Conservation (phyloP, 192 early-diverging fungal genomes). For the Linnemannia zychae region DNA sequence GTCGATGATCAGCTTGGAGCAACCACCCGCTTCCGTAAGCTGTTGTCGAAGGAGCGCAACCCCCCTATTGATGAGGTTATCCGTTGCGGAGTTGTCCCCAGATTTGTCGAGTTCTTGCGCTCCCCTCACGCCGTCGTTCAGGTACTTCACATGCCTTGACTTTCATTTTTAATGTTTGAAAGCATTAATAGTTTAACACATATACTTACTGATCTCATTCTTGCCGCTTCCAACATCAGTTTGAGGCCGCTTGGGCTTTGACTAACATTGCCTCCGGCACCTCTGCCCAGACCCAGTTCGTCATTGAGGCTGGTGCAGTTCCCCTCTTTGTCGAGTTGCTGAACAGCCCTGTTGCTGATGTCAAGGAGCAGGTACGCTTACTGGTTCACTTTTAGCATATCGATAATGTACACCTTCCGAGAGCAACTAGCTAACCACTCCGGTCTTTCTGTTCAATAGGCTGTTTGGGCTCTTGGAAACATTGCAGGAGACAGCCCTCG, state of each 20-base stretch:
- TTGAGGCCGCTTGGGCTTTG: slow-evolving; percentile 99
- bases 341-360: slow-evolving; percentile 85
- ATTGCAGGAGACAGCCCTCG: slow-evolving; percentile 97
- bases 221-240: slow-evolving; percentile 62
- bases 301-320: slow-evolving; percentile 92
- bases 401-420: neutral
- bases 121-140: slow-evolving; percentile 90
- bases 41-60: slow-evolving; percentile 94
- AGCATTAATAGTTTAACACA: neutral
- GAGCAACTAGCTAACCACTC: neutral
- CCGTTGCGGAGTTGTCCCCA: slow-evolving; percentile 90
- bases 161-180: too few relatives aligned
- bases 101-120: slow-evolving; percentile 94
- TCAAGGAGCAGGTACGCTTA: slow-evolving; percentile 87
- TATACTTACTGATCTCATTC: neutral
- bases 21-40: slow-evolving; percentile 93
- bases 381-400: neutral
- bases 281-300: slow-evolving; percentile 94
- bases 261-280: slow-evolving; percentile 99
- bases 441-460: slow-evolving; percentile 56
- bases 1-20: slow-evolving; percentile 84
- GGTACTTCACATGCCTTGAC: slow-evolving; percentile 54
- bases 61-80: slow-evolving; percentile 99
- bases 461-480: slow-evolving; percentile 99
- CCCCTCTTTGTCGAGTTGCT: slow-evolving; percentile 93